Evolutionary conservation across 345 rosid species (phyloP).

Genomic region (Eucalyptus erythrocorys): DNA sequence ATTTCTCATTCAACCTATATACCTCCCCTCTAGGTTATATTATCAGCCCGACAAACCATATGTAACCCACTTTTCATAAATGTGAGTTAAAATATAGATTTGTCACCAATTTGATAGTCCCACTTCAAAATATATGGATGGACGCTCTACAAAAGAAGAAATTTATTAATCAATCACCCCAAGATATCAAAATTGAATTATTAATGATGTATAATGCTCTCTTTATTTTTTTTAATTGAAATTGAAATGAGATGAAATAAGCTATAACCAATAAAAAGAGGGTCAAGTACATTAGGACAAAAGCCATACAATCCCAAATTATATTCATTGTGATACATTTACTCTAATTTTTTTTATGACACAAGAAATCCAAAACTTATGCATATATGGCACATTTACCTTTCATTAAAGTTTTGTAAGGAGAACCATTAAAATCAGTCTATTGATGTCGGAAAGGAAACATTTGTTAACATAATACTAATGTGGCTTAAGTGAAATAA

Average conservation of each 20-base stretch:
- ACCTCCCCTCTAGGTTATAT: too few relatives aligned
- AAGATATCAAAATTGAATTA: neutral
- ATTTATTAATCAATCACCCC: neutral
- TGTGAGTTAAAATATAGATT: too few relatives aligned
- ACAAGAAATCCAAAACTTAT: neutral
- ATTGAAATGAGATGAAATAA: neutral
- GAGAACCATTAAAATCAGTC: neutral
- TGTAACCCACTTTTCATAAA: too few relatives aligned
- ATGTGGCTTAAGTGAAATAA: neutral
- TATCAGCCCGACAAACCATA: too few relatives aligned
- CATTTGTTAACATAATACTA: neutral
- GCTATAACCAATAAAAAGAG: neutral
- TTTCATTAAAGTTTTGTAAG: neutral
- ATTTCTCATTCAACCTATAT: too few relatives aligned
- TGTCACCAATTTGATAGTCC: too few relatives aligned
- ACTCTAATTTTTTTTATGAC: too few relatives aligned
- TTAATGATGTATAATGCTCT: neutral
- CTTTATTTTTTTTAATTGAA: neutral
- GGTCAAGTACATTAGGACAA: neutral
- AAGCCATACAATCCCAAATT: neutral
- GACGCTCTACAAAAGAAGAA: neutral
- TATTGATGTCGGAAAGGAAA: neutral
- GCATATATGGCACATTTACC: neutral
- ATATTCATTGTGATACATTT: neutral
- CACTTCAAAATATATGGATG: neutral